Evolutionary conservation across 352 stramenopile genomes (phyloP).

Genomic region (Globisporangium polare): DNA sequence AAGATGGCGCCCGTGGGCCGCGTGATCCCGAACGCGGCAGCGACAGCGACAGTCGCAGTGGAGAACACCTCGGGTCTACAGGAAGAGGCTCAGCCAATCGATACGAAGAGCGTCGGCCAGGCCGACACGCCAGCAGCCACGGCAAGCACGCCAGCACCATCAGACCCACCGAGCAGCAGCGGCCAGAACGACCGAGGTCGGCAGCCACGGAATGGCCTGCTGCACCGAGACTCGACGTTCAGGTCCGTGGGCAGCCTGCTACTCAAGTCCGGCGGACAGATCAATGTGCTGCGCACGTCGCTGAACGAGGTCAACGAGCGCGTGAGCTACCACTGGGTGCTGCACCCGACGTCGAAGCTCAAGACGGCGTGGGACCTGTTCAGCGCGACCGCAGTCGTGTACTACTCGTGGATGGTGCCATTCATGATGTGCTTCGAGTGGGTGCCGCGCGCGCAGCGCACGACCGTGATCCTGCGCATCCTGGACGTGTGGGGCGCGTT

Average conservation of each 20-base stretch:
- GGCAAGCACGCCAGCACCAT: background rate
- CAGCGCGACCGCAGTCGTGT: constrained; percentile 50
- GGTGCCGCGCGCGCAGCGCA: constrained; percentile 28
- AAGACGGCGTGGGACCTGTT: constrained; percentile 60
- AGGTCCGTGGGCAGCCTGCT: constrained; percentile 25
- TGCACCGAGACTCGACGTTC: constrained; percentile 22
- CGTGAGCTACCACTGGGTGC: constrained; percentile 39
- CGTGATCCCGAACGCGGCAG: constrained; percentile 3
- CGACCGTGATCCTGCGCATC: constrained; percentile 37
- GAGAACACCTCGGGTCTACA: background rate
- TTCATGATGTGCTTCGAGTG: constrained; percentile 74
- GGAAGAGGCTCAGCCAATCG: background rate
- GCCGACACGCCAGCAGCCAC: background rate
- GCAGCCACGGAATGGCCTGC: background rate
- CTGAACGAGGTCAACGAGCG: constrained; percentile 53
- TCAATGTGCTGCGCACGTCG: constrained; percentile 70
- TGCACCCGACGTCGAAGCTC: constrained; percentile 46
- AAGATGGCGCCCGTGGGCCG: constrained; percentile 2
- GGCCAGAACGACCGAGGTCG: background rate
- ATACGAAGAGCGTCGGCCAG: background rate
- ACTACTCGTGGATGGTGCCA: constrained; percentile 71
- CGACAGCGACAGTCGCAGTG: background rate
- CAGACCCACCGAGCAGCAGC: background rate
- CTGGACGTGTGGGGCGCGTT: constrained; percentile 46
- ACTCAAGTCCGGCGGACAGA: constrained; percentile 18